Percentiles rank a stretch among this genome's conserved stretches.
Evolutionary conservation across 768 basidiomycete species (phyloP).

Genomic region (Auricularia cornea): DNA sequence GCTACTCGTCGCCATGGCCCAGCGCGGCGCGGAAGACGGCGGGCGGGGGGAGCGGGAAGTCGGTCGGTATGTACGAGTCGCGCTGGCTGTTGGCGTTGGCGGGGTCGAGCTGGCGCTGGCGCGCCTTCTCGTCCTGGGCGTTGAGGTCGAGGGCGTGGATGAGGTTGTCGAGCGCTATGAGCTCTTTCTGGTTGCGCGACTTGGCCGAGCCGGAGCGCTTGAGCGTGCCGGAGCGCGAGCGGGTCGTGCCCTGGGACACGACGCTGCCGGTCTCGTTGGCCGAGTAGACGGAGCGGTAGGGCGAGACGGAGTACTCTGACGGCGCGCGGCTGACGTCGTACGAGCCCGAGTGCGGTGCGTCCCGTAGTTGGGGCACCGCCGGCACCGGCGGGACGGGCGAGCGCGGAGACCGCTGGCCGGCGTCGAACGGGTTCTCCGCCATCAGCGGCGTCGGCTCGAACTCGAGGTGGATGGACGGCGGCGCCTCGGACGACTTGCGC

Average conservation of each 20-base stretch:
- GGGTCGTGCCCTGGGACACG: not conserved
- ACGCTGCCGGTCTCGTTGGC: not conserved
- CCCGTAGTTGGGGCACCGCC: not conserved
- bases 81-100: not conserved
- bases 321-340: not conserved
- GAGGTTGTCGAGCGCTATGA: not conserved
- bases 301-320: not conserved
- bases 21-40: not conserved
- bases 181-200: not conserved
- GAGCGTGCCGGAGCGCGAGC: not conserved
- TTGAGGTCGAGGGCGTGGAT: not conserved
- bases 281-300: not conserved
- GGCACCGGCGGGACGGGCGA: not conserved
- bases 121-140: not conserved
- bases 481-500: not conserved
- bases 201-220: not conserved
- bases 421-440: not conserved
- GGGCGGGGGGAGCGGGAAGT: not conserved
- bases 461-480: not conserved
- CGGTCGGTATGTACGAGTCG: not conserved
- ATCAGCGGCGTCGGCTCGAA: not conserved
- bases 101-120: not conserved
- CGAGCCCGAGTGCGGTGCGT: not conserved
- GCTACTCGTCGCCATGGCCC: not conserved
- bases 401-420: not conserved